A percentile compares a stretch with the other conserved stretches of the same genome.
phyloP scores from a whole-genome alignment of 331 rosid genomes.

The Phaseolus coccineus region DNA sequence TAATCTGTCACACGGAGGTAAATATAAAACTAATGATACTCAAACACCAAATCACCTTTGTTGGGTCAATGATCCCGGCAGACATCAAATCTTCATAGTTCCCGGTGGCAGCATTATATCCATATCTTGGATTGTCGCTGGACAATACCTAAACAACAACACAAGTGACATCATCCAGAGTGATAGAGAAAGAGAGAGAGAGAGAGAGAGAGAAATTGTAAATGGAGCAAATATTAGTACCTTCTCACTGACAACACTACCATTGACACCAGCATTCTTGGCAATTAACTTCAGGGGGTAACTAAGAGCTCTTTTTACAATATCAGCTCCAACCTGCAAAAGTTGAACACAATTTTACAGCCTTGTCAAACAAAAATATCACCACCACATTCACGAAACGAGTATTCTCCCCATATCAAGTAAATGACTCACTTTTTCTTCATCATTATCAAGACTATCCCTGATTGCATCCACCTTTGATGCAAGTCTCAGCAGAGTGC shows the following conservation, averaged over 20 bases:
- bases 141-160: constrained; percentile 70
- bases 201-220: neutral
- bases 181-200: neutral
- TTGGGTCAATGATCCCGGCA: constrained; percentile 97
- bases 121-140: constrained; percentile 73
- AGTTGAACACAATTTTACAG: constrained; percentile 6
- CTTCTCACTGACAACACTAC: constrained; percentile 99
- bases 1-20: constrained; percentile 3
- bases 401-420: neutral
- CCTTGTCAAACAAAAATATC: neutral
- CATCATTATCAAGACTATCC: constrained; percentile 81
- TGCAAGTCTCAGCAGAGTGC: constrained; percentile 93
- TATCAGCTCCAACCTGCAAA: constrained; percentile 94
- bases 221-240: constrained; percentile 44
- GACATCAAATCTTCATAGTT: constrained; percentile 96
- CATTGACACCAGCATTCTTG: constrained; percentile 98
- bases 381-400: neutral
- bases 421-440: constrained; percentile 74
- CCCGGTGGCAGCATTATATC: constrained; percentile 98
- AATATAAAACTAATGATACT: neutral
- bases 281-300: constrained; percentile 96
- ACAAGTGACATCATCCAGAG: neutral
- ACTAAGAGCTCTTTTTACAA: constrained; percentile 90
- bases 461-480: constrained; percentile 91
- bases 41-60: constrained; percentile 68